phyloP scores from a whole-genome alignment of 306 rosid genomes.

The Prosopis cineraria region DNA sequence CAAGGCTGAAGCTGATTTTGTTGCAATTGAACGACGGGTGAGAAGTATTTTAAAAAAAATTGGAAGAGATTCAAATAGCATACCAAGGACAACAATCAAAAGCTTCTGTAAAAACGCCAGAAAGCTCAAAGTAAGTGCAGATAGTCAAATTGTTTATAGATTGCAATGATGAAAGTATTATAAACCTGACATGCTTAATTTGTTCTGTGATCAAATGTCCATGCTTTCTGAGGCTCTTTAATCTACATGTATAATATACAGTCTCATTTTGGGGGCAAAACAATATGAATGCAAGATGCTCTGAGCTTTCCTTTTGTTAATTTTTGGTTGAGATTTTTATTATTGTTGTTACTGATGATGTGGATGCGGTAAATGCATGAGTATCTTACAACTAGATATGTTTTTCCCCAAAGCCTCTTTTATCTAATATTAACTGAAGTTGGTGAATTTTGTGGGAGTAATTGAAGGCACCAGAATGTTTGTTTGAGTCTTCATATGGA shows the following conservation, averaged over 20 bases:
- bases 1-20: conserved; percentile 93
- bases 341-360: neutral
- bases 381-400: conserved; percentile 11
- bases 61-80: conserved; percentile 86
- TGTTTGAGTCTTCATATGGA: conserved; percentile 17
- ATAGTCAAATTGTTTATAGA: conserved; percentile 22
- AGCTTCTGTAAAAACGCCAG: conserved; percentile 93
- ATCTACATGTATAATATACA: conserved; percentile 21
- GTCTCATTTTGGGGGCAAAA: conserved; percentile 7
- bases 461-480: neutral
- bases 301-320: neutral
- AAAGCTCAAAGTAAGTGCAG: conserved; percentile 83
- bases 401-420: neutral
- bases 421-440: neutral
- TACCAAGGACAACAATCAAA: conserved; percentile 69
- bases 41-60: conserved; percentile 69
- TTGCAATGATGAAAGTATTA: conserved; percentile 12
- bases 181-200: neutral
- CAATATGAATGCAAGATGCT: conserved; percentile 11
- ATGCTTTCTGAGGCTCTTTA: conserved; percentile 2
- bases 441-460: neutral
- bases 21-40: conserved; percentile 69
- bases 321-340: neutral
- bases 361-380: conserved; percentile 1
- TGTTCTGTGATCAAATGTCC: neutral